Evolutionary conservation across 176 grass and related monocot genomes (phyloP), one percentile per base, ranked within the genome.

Genomic region (Carex kokanica): DNA sequence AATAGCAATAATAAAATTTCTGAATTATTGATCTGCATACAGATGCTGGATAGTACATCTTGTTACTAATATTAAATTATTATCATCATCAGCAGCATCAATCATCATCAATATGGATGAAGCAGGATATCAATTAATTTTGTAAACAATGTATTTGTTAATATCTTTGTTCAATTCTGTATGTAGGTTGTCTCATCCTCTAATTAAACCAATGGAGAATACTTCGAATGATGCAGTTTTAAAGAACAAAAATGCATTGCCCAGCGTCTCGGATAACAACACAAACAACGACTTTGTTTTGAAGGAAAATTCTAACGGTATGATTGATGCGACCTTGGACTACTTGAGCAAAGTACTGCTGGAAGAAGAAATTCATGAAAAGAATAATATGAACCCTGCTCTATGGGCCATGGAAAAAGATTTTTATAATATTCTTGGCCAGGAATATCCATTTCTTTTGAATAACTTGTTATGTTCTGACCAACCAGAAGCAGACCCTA

Each of bases 311-410:
- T 55, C 49, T 6, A 55, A 55, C 6, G 31, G 21, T 47, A 29
- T 14, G 23, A 31, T 77, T 31, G 83, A 88, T 78, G 70, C 62
- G 25, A 71, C 87, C 63, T 80, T 88, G 45, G 74, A 64, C 10
- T 88, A 85, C 77, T 84, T 88, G 69, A 85, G 45, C 74, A 45
- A 72, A 31, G 85, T 88, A 54, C 59, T 88, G 40, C 43, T 88
- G 64, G 87, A 88, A 61, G 87, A 88, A 72, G 87, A 88, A 59
- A 81, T 74, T 34, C 51, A 81, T 55, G 87, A 85, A 79, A 88
- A 85, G 52, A 52, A 80, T 64, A 72, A 49, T 61, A 61, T 49
- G 32, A 21, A 81, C 32, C 63, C 81, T 9, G 69, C 43, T 47
- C 51, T 88, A 58, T 72, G 72, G 53, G 57, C 81, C 15, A 68